Evolutionary conservation across 139 green algal species (phyloP), one percentile per base, ranked within the genome.

Genomic region (Tetradesmus lagerheimii): DNA sequence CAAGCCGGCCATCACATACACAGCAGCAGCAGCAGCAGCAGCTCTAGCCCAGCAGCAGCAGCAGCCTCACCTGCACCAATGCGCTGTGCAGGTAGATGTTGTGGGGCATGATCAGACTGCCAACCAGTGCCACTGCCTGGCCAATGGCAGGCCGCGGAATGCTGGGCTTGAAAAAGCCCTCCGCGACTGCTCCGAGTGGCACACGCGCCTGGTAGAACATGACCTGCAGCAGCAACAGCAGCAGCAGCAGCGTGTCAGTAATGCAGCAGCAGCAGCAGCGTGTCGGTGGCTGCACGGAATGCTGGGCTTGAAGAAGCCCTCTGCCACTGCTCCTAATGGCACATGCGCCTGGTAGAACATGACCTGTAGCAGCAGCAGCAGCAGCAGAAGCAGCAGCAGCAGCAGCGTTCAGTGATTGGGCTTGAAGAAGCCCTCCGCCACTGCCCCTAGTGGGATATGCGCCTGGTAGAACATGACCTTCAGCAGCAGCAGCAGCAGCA

Each of bases 11-110:
- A 50, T 14, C 43, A 50, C 43, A 50, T 4, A 8, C 43, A 50
- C 5, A 50, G n/a, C 43, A 50, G 43, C 43, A 50, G 43, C 43
- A 14, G 43, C 43, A n/a, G n/a, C n/a, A n/a, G n/a, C n/a, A n/a
- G n/a, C n/a, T n/a, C n/a, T n/a, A n/a, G n/a, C n/a, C n/a, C n/a
- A 12, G 12, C 37, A 14, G 31, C 43, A 50, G 43, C 43, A 50
- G 43, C 43, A 14, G 43, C 43, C 43, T 90, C 3, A 64, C 43
- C 43, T 82, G 93, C 80, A 98, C 96, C 31, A 99, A 93, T 0
- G 96, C 97, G 18, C 90, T 96, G 93, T 99, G 97, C 79, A 99
- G 94, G 92, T 96, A 99, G 84, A 98, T 95, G 94, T 99, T 99
- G 93, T 97, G 96, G 18, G 97, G 97, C 97, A 99, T 99, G 90